These are phyloP conservation scores for Vitis cinerea DNA, from an alignment of 164 flowering plant genomes.

Conservation along the genomic window DNA sequence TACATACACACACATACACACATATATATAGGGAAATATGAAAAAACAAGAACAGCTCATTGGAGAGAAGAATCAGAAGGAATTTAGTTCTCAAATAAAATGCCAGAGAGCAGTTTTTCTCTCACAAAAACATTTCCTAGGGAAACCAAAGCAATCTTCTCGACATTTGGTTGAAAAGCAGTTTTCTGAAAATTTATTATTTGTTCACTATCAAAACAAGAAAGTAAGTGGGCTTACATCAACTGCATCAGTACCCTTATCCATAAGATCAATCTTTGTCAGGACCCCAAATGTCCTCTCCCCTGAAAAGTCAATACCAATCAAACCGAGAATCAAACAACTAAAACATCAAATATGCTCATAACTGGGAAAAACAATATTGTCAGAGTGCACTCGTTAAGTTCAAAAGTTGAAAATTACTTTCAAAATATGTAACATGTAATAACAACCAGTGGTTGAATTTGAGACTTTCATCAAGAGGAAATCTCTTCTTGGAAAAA, in stretches of 20 bases:
- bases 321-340: neutral
- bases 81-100: no score
- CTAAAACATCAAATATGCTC: neutral
- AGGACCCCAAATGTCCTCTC: slow-evolving; percentile 90
- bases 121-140: no score
- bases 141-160: no score
- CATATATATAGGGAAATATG: no score
- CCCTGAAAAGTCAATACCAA: slow-evolving; percentile 38
- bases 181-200: no score
- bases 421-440: no score
- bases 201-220: neutral
- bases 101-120: no score
- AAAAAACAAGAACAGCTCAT: no score
- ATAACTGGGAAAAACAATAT: neutral
- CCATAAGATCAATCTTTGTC: slow-evolving; percentile 98
- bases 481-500: neutral
- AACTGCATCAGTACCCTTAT: slow-evolving; percentile 94
- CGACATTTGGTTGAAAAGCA: no score
- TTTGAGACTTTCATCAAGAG: neutral
- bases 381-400: neutral
- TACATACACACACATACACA: no score
- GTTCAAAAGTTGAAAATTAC: neutral
- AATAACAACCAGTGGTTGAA: neutral
- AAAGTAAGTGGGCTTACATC: slow-evolving; percentile 58
- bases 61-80: no score